A percentile compares a stretch with the other conserved stretches of the same genome.
phyloP scores from a whole-genome alignment of 495 filamentous ascomycete genomes.

The Aspergillus bertholletiae region DNA sequence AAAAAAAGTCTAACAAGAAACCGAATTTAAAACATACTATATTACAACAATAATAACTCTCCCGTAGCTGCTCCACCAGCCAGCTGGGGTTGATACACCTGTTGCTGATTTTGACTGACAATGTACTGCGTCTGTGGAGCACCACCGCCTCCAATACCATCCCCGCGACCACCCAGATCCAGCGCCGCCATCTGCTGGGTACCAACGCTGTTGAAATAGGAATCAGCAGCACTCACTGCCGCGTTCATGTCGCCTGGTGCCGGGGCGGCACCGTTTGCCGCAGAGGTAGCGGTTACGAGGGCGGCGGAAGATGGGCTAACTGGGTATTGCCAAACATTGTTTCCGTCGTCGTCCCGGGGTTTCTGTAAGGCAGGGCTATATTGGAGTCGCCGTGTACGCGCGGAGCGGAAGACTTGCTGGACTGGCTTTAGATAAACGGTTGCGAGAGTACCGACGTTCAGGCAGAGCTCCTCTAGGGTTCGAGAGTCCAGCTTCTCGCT shows the following conservation, averaged over 20 bases:
- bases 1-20: slow-evolving; percentile 3
- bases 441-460: slow-evolving; percentile 92
- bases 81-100: slow-evolving; percentile 48
- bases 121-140: slow-evolving; percentile 46
- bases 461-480: slow-evolving; percentile 94
- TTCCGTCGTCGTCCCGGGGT: slow-evolving; percentile 48
- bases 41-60: slow-evolving; percentile 45
- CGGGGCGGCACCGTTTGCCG: slow-evolving; percentile 21
- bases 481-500: slow-evolving; percentile 88
- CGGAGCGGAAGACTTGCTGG: slow-evolving; percentile 93
- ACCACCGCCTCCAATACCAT: slow-evolving; percentile 35
- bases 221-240: slow-evolving; percentile 78
- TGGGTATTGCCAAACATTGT: slow-evolving; percentile 26
- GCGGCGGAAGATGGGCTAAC: slow-evolving; percentile 10
- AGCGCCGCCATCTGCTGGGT: slow-evolving; percentile 68
- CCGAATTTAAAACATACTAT: slow-evolving; percentile 22
- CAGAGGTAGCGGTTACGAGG: slow-evolving; percentile 16
- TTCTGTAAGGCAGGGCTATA: slow-evolving; percentile 85
- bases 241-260: slow-evolving; percentile 50
- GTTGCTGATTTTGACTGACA: slow-evolving; percentile 53
- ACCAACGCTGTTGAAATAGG: slow-evolving; percentile 74
- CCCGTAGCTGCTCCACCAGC: slow-evolving; percentile 47
- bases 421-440: slow-evolving; percentile 98
- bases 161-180: slow-evolving; percentile 50
- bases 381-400: slow-evolving; percentile 69